These are phyloP conservation scores for Geum urbanum DNA, from an alignment of 306 rosid species.

Conservation along the genomic window DNA sequence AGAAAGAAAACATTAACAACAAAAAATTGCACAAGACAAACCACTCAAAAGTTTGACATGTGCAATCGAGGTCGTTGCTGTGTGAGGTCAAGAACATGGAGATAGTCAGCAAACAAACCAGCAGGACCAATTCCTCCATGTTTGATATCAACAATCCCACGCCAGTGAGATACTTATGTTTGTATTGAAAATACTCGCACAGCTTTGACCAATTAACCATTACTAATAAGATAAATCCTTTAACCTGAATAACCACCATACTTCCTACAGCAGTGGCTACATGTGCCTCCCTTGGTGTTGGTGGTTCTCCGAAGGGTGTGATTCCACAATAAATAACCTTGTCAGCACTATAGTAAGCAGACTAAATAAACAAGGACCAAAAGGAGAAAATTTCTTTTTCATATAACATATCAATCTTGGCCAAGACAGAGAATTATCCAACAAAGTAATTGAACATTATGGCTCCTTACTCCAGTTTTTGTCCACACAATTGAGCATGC, in stretches of 20 bases:
- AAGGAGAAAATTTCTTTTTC: too few relatives aligned
- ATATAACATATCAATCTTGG: too few relatives aligned
- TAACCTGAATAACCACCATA: conserved; percentile 99
- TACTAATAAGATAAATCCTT: conserved; percentile 17
- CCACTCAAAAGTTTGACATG: conserved; percentile 50
- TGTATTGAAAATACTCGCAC: conserved; percentile 2
- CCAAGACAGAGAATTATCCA: too few relatives aligned
- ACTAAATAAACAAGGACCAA: conserved; percentile 2
- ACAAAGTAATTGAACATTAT: too few relatives aligned
- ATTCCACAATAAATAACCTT: conserved; percentile 47
- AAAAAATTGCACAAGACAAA: too few relatives aligned
- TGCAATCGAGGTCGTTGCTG: conserved; percentile 98
- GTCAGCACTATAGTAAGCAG: conserved; percentile 23
- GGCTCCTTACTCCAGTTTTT: too few relatives aligned
- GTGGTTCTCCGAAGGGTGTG: conserved; percentile 93
- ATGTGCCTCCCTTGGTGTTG: conserved; percentile 99
- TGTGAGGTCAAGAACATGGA: conserved; percentile 99
- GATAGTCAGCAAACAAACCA: conserved; percentile 96
- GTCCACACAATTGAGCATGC: too few relatives aligned
- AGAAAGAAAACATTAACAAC: too few relatives aligned
- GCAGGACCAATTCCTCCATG: conserved; percentile 99
- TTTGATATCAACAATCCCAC: conserved; percentile 29
- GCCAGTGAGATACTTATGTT: conserved; percentile 26
- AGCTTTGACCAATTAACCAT: not conserved
- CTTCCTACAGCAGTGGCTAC: conserved; percentile 99